A percentile compares a stretch with the other conserved stretches of the same genome.
Conservation (phyloP, 768 basidiomycete species). For the Naganishia friedmannii region DNA sequence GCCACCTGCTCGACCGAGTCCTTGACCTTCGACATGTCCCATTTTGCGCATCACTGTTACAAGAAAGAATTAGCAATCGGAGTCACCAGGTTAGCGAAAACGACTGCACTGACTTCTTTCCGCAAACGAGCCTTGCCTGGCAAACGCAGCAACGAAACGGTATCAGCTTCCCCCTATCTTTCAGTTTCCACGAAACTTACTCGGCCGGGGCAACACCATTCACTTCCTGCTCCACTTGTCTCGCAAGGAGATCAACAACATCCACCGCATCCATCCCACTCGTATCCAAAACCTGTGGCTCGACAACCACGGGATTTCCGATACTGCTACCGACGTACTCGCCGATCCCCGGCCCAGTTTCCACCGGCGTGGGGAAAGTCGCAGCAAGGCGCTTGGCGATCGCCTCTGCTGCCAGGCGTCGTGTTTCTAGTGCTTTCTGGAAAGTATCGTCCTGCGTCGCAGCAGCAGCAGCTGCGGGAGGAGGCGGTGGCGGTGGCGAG, state of each 20-base stretch:
- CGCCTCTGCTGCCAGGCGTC: constrained; percentile 45
- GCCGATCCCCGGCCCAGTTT: constrained; percentile 13
- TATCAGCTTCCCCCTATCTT: no score
- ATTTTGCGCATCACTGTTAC: constrained; percentile 79
- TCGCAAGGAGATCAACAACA: constrained; percentile 27
- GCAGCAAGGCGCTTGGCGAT: constrained; percentile 46
- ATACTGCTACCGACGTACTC: not conserved
- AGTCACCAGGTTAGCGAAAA: not conserved
- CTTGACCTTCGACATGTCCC: constrained; percentile 92
- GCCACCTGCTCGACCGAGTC: constrained; percentile 74
- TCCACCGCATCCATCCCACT: constrained; percentile 30
- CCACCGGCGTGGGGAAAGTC: not conserved
- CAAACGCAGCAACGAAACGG: no score
- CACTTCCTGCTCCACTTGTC: constrained; percentile 16
- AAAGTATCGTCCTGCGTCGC: constrained; percentile 28
- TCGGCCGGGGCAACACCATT: constrained; percentile 31
- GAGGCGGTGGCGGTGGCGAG: constrained; percentile 1
- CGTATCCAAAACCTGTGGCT: constrained; percentile 14
- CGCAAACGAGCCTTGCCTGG: constrained; percentile 40
- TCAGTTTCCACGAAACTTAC: constrained; percentile 34
- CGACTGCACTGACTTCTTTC: constrained; percentile 43
- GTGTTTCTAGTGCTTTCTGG: constrained; percentile 40
- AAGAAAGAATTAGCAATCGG: constrained; percentile 25
- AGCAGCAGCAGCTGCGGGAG: not conserved
- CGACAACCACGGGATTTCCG: not conserved